Conservation (phyloP, 2,329 filamentous ascomycete species). For the Fusarium annulatum region DNA sequence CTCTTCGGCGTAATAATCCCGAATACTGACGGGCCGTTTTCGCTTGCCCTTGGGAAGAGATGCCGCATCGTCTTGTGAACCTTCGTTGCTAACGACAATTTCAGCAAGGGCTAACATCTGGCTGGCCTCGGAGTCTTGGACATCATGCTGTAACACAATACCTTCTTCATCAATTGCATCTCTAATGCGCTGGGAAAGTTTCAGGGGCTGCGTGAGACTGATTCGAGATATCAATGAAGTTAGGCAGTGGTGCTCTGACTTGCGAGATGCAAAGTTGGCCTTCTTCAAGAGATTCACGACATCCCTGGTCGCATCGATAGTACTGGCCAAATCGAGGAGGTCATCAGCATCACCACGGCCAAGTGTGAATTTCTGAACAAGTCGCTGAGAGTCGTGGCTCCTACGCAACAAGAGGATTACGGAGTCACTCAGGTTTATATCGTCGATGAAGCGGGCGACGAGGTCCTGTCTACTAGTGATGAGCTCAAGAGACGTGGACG, state of each 20-base stretch:
- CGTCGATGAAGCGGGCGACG: slow-evolving; percentile 77
- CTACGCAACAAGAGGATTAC: slow-evolving; percentile 75
- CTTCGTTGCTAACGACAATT: slow-evolving; percentile 75
- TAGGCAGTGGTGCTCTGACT: slow-evolving; percentile 51
- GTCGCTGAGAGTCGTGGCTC: slow-evolving; percentile 86
- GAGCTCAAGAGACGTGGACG: slow-evolving; percentile 84
- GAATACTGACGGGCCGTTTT: slow-evolving; percentile 59
- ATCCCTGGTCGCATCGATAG: slow-evolving; percentile 78
- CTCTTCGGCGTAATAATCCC: slow-evolving; percentile 70
- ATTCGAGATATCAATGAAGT: slow-evolving; percentile 66
- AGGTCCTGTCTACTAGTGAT: slow-evolving; percentile 86
- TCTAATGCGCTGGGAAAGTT: slow-evolving; percentile 77
- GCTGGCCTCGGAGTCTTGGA: slow-evolving; percentile 77
- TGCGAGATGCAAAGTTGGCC: slow-evolving; percentile 18
- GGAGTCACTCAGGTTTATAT: slow-evolving; percentile 75
- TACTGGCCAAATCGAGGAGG: slow-evolving; percentile 83
- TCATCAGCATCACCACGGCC: slow-evolving; percentile 94
- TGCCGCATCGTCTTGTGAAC: slow-evolving; percentile 65
- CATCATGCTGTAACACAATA: slow-evolving; percentile 80
- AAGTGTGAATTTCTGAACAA: slow-evolving; percentile 94
- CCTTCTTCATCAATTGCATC: slow-evolving; percentile 93
- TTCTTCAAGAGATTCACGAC: slow-evolving; percentile 64
- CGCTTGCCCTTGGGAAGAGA: slow-evolving; percentile 65
- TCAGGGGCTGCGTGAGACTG: slow-evolving; percentile 72
- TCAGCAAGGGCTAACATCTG: slow-evolving; percentile 80